Evolutionary conservation across 2,329 filamentous ascomycete genomes (phyloP).

Genomic region (Fusarium sp.): DNA sequence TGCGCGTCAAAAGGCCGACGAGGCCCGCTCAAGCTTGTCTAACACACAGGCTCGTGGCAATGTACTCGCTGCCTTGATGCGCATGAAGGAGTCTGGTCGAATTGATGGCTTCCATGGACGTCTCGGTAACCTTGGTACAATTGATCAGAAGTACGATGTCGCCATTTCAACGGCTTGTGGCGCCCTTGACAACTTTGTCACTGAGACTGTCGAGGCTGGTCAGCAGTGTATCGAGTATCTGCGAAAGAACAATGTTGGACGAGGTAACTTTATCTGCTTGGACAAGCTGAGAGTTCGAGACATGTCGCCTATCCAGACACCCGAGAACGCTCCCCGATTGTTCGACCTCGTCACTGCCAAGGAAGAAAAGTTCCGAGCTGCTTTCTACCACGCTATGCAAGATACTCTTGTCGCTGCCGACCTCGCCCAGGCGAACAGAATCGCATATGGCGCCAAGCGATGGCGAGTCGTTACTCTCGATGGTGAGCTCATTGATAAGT

Average conservation of each 20-base stretch:
- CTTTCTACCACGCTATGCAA: slow-evolving; percentile 94
- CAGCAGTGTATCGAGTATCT: slow-evolving; percentile 99
- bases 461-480: slow-evolving; percentile 97
- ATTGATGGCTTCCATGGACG: slow-evolving; percentile 97
- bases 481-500: slow-evolving; percentile 96
- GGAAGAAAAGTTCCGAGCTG: slow-evolving; percentile 83
- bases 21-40: slow-evolving; percentile 88
- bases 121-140: slow-evolving; percentile 91
- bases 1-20: slow-evolving; percentile 92
- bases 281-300: slow-evolving; percentile 85
- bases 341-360: slow-evolving; percentile 94
- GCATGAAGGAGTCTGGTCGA: slow-evolving; percentile 92
- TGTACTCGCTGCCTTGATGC: slow-evolving; percentile 89
- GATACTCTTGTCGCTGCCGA: slow-evolving; percentile 94
- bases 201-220: slow-evolving; percentile 92
- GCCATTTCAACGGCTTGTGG: slow-evolving; percentile 98
- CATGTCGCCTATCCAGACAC: slow-evolving; percentile 81
- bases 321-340: slow-evolving; percentile 88
- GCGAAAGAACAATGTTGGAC: slow-evolving; percentile 94
- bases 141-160: slow-evolving; percentile 92
- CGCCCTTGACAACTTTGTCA: slow-evolving; percentile 92
- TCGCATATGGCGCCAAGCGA: slow-evolving; percentile 90
- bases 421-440: slow-evolving; percentile 93
- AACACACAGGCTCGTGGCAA: slow-evolving; percentile 93
- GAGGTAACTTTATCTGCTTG: slow-evolving; percentile 95